Conservation (phyloP, 2,329 filamentous ascomycete genomes). For the Lasiodiplodia theobromae region DNA sequence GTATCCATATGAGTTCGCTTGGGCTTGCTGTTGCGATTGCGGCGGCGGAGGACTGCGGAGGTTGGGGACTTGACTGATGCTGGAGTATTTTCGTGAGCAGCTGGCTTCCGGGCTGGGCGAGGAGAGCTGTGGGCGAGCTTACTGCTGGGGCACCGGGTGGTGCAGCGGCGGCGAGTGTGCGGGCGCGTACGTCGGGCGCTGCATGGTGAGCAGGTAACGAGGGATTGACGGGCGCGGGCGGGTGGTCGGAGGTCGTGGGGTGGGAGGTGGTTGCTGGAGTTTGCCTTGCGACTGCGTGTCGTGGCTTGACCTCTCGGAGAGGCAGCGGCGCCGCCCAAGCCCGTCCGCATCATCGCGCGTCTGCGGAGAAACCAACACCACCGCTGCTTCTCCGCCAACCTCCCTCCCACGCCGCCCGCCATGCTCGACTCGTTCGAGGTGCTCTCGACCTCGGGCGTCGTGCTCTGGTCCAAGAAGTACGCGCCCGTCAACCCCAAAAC, state of each 20-base stretch:
- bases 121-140: conserved; percentile 14
- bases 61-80: conserved; percentile 92
- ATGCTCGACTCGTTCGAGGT: conserved; percentile 99
- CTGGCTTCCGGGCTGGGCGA: background rate
- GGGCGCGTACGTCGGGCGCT: conserved; percentile 79
- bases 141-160: conserved; percentile 33
- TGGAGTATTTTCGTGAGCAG: conserved; percentile 22
- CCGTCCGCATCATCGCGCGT: conserved; percentile 26
- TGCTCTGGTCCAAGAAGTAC: conserved; percentile 93
- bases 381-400: conserved; percentile 23
- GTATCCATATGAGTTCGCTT: conserved; percentile 74
- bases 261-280: background rate
- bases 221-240: background rate
- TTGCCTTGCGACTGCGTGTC: conserved; percentile 8
- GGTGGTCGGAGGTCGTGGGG: conserved; percentile 2
- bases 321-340: conserved; percentile 13
- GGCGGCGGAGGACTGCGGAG: conserved; percentile 92
- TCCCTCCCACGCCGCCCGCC: conserved; percentile 35
- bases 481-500: conserved; percentile 79
- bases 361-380: conserved; percentile 23
- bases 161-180: conserved; percentile 89
- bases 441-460: conserved; percentile 91
- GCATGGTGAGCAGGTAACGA: conserved; percentile 66
- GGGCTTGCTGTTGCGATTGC: conserved; percentile 74
- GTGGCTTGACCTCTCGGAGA: conserved; percentile 15